Percentiles rank a stretch among this genome's conserved stretches.
Conservation (phyloP, 2,329 filamentous ascomycete genomes). For the Colletotrichum gigasporum region DNA sequence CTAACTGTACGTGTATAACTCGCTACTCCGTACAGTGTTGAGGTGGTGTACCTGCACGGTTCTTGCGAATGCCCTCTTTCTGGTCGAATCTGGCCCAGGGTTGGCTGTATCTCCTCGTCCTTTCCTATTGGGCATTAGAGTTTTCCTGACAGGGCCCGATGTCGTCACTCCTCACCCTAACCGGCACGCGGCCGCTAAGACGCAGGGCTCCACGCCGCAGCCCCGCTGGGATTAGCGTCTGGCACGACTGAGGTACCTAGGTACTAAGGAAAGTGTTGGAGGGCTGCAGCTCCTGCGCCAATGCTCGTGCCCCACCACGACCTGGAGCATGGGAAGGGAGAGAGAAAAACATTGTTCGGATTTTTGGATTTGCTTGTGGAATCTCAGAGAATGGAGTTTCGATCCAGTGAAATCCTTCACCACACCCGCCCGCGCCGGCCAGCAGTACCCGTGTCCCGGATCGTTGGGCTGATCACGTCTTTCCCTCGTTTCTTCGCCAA, state of each 20-base stretch:
- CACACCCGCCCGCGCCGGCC: not conserved
- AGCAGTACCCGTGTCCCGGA: not conserved
- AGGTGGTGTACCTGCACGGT: not conserved
- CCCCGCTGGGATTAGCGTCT: not conserved
- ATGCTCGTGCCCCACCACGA: too few species aligned
- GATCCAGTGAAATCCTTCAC: not conserved
- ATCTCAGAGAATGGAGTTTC: not conserved
- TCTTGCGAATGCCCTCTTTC: conserved; percentile 8
- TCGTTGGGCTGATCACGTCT: not conserved
- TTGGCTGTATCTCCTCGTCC: not conserved
- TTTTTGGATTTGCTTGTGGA: not conserved
- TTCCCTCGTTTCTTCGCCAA: not conserved
- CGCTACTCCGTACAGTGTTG: not conserved
- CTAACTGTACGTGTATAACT: not conserved
- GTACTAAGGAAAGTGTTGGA: too few species aligned
- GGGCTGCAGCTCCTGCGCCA: too few species aligned
- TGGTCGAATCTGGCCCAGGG: not conserved
- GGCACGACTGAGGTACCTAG: too few species aligned
- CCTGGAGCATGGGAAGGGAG: too few species aligned
- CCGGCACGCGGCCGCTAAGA: not conserved
- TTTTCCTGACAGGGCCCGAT: not conserved
- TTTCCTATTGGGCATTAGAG: not conserved
- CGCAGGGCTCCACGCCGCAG: not conserved
- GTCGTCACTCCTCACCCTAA: not conserved
- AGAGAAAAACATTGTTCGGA: too few species aligned